Evolutionary conservation across 805 yeast genomes (phyloP).

Genomic region (Saccharomycopsis amapae): DNA sequence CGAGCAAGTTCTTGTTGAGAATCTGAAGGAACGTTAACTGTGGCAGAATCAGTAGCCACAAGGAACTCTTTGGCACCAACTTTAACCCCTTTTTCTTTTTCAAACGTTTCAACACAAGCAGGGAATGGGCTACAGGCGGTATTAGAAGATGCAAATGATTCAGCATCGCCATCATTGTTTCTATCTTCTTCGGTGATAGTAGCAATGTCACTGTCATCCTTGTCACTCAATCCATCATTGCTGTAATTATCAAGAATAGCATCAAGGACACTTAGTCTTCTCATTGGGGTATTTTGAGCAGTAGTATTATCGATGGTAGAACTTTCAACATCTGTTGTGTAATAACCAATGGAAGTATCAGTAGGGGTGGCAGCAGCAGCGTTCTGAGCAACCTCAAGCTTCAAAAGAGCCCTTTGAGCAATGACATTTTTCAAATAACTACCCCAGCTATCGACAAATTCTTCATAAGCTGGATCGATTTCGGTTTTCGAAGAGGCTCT

Average conservation of each 20-base stretch:
- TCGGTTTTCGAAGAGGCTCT: not conserved
- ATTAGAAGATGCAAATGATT: not conserved
- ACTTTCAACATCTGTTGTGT: slow-evolving; percentile 9
- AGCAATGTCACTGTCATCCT: not conserved
- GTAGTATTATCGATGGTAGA: not conserved
- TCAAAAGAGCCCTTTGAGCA: slow-evolving; percentile 15
- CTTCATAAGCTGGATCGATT: slow-evolving; percentile 11
- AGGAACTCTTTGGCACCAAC: too few species aligned
- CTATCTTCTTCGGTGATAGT: not conserved
- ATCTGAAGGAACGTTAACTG: not conserved
- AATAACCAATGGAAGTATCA: slow-evolving; percentile 4
- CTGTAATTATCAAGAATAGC: slow-evolving; percentile 13
- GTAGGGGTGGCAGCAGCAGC: not conserved
- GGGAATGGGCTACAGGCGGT: slow-evolving; percentile 2
- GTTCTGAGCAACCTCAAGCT: slow-evolving; percentile 3
- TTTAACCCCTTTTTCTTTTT: too few species aligned
- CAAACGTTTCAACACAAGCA: too few species aligned
- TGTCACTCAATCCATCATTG: not conserved
- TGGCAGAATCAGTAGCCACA: not conserved
- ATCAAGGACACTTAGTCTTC: slow-evolving; percentile 17
- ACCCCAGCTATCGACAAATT: slow-evolving; percentile 14
- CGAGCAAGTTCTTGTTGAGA: not conserved
- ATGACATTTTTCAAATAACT: slow-evolving; percentile 12
- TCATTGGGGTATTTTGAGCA: not conserved
- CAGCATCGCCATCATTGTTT: not conserved